Base-by-base conservation (phyloP, 306 rosid genomes). In the Betula pendula region DNA sequence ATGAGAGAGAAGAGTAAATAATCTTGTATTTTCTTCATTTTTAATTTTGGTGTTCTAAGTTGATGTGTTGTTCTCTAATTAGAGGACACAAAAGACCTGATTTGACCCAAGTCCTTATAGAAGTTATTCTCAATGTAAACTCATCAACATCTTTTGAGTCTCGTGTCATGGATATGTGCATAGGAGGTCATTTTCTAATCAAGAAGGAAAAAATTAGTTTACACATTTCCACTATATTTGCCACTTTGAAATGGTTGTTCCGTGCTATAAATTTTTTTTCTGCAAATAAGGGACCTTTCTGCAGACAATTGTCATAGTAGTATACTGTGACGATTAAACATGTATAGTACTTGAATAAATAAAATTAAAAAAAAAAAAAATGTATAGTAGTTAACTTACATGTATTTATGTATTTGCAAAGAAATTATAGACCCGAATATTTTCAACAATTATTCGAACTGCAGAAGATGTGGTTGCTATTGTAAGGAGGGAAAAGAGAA, bases 391-490 rank as follows among this genome's bases (percentile, higher is more conserved):
- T 38, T 38, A 38, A 38, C 42, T 38, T 38, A 6, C 42, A 27
- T 6, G 22, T 6, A 45, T 40, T 89, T 80, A 89, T 68, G 45
- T 70, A 84, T 89, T 80, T 12, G 91, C 88, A 73, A 85, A 89
- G 42, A 89, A 84, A 67, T 48, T 81, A 62, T 87, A 89, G 48
- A 80, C 52, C 52, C 38, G 67, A 35, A 87, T 42, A 51, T 89
- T 81, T 13, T 82, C 7, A 27, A 85, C 29, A 49, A 87, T 90
- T 72, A 81, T 69, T 2, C 88, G 67, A 76, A 84, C 59, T 0
- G 91, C 90, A 31, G 90, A 80, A 79, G 88, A 72, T 0, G 90
- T 82, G 63, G 91, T 82, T 56, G 71, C 82, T n/a, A 84, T 40
- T 17, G 88, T 74, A 25, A 90, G 81, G 45, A 55, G 73, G 42